Evolutionary conservation across 225 moss, liverwort and hornwort species (phyloP), one percentile per base, ranked within the genome.

Genomic region (Neckera pumila): DNA sequence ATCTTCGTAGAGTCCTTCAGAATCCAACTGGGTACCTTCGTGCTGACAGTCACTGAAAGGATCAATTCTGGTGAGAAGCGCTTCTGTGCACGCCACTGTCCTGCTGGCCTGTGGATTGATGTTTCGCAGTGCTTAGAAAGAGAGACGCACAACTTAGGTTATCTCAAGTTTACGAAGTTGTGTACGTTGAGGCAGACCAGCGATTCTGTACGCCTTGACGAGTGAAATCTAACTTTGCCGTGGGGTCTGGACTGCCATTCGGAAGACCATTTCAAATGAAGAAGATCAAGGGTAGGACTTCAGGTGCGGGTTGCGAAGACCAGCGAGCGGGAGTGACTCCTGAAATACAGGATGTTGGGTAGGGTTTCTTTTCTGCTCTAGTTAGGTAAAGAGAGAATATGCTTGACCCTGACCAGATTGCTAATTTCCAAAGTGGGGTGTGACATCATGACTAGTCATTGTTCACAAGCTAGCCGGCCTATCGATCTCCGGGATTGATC

Each of bases 361-460:
- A 87, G 79, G 74, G 82, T 63, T 87, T 87, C 45, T 56, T 87
- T 77, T 79, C 47, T 34, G 34, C 65, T 40, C 76, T 36, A 38
- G 30, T n/a, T 63, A 34, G 42, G 42, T 58, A 1, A 10, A 62
- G 61, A 69, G 31, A 40, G 85, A 82, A 89, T 87, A 78, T 91
- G 72, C 73, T 83, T 53, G 22, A 43, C 78, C 78, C 85, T 65
- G 78, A 82, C 78, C 62, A 81, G 85, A 30, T 69, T 81, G 72
- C 85, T 74, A 19, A 30, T 66, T 62, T 61, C 18, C 18, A 60
- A 74, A 89, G 84, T 79, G 82, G 79, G 65, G 36, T 84, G 71
- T 89, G 81, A 89, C 87, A 76, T 89, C 66, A 75, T 86, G 83
- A 58, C 51, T 64, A 79, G 47, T 49, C 38, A 76, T 87, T 89